Conservation (phyloP, 2,329 filamentous ascomycete species). For the Juglanconis juglandina region DNA sequence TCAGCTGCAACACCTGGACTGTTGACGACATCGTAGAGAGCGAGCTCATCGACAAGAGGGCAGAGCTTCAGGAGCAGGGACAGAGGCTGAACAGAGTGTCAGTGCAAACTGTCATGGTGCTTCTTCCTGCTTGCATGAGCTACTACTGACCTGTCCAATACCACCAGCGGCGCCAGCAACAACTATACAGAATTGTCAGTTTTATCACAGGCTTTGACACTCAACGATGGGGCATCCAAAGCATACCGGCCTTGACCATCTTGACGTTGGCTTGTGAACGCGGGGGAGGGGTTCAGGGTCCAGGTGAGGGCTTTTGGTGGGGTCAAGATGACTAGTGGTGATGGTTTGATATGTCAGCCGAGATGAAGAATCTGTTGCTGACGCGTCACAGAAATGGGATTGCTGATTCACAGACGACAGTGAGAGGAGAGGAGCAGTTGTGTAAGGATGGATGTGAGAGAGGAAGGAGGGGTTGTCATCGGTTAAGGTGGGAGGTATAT, state of each 20-base stretch:
- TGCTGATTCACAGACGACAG: background rate
- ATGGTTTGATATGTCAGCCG: slow-evolving; percentile 6
- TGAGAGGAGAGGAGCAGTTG: slow-evolving; percentile 8
- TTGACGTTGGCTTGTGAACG: slow-evolving; percentile 23
- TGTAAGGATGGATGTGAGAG: background rate
- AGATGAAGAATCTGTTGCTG: background rate
- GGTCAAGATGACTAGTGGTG: slow-evolving; percentile 10
- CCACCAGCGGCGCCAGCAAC: slow-evolving; percentile 97
- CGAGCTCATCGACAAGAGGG: slow-evolving; percentile 84
- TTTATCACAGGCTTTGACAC: slow-evolving; percentile 17
- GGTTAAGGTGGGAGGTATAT: background rate
- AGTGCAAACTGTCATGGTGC: background rate
- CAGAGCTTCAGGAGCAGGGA: slow-evolving; percentile 93
- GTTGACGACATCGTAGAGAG: slow-evolving; percentile 99
- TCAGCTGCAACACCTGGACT: slow-evolving; percentile 94
- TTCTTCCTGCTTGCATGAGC: background rate
- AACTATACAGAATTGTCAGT: slow-evolving; percentile 38
- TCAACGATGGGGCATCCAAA: background rate
- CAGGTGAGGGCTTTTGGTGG: slow-evolving; percentile 10
- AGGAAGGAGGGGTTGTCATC: background rate
- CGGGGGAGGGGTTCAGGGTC: slow-evolving; percentile 24
- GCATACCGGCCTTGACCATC: slow-evolving; percentile 38
- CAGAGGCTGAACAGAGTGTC: slow-evolving; percentile 63
- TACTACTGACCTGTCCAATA: slow-evolving; percentile 81
- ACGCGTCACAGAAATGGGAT: background rate